Evolutionary conservation across 176 grass and related monocot genomes (phyloP).

Genomic region (Carex scoparia): DNA sequence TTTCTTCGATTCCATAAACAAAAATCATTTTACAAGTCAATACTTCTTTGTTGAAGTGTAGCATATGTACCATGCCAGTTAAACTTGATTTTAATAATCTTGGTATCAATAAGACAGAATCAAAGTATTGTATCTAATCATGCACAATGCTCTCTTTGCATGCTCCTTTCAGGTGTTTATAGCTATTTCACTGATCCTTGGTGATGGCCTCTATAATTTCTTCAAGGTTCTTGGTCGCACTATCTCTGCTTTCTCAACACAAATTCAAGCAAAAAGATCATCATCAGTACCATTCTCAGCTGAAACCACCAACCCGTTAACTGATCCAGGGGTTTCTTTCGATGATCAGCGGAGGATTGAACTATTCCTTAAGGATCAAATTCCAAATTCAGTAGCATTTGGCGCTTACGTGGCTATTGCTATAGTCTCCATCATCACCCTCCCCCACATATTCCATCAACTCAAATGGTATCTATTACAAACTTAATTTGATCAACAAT

Average conservation of each 20-base stretch:
- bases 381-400: conserved; percentile 44
- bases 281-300: conserved; percentile 31
- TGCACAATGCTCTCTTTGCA: not conserved
- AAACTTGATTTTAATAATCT: conserved; percentile 1
- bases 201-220: conserved; percentile 78
- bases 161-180: conserved; percentile 50
- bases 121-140: not conserved
- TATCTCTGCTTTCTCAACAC: conserved; percentile 25
- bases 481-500: not conserved
- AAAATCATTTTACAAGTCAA: not conserved
- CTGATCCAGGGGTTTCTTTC: conserved; percentile 26
- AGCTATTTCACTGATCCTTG: conserved; percentile 62
- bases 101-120: not conserved
- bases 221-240: conserved; percentile 53
- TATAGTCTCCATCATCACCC: conserved; percentile 33
- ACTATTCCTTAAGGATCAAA: conserved; percentile 63
- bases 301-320: not conserved
- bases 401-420: conserved; percentile 36
- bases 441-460: conserved; percentile 49
- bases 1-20: not conserved
- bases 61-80: not conserved
- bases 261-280: conserved; percentile 34
- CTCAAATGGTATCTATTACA: conserved; percentile 30
- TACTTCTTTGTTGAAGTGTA: not conserved
- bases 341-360: conserved; percentile 47